phyloP scores from a whole-genome alignment of 257 asterid species.

The Schizonepeta tenuifolia region DNA sequence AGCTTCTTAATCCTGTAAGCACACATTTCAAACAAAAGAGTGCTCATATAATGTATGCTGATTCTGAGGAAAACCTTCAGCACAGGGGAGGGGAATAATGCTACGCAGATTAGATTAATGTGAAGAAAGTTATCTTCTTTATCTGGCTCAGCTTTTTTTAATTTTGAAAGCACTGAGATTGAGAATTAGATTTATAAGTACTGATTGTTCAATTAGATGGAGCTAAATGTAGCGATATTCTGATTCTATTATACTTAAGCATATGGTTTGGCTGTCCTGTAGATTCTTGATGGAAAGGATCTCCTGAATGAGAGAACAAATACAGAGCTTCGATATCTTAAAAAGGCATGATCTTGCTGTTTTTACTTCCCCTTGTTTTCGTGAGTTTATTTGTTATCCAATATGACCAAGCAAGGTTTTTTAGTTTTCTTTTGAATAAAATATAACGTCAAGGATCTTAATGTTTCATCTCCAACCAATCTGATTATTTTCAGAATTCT shows the following conservation, averaged over 20 bases:
- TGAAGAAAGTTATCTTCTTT: not conserved
- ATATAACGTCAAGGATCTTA: not conserved
- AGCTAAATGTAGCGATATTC: not conserved
- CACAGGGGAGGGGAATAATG: not conserved
- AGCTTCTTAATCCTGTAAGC: not conserved
- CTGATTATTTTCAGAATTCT: not conserved
- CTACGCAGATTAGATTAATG: not conserved
- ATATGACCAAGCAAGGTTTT: not conserved
- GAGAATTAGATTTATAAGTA: not conserved
- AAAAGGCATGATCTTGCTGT: constrained; percentile 53
- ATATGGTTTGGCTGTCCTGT: constrained; percentile 29
- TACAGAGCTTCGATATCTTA: constrained; percentile 79
- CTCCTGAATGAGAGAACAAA: constrained; percentile 83
- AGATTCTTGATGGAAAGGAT: constrained; percentile 88
- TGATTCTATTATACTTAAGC: not conserved
- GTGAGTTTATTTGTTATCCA: not conserved
- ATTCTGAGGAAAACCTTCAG: not conserved
- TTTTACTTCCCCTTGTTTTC: not conserved
- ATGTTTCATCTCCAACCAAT: not conserved
- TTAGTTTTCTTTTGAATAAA: not conserved
- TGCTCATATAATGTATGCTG: not conserved
- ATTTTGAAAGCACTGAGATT: not conserved
- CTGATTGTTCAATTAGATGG: not conserved
- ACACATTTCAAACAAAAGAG: not conserved
- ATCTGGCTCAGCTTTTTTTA: not conserved